Conservation (phyloP, 2,329 filamentous ascomycete genomes). For the Rasamsonia emersonii region DNA sequence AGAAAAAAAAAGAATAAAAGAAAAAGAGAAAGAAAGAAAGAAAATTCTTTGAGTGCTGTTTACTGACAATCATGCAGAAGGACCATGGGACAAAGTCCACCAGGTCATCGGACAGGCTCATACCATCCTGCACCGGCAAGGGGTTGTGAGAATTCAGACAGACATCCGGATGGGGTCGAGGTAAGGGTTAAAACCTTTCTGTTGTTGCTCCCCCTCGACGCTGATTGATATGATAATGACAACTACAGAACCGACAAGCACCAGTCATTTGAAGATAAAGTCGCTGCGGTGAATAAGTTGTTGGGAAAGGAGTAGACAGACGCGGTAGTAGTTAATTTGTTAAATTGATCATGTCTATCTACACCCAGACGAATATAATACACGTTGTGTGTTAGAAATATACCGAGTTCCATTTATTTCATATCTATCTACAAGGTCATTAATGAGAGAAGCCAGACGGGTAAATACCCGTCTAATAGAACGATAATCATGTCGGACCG, state of each 20-base stretch:
- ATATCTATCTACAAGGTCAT: no score
- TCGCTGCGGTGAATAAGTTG: slow-evolving; percentile 50
- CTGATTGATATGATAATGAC: slow-evolving; percentile 8
- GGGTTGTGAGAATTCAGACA: slow-evolving; percentile 75
- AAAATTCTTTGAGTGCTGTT: slow-evolving; percentile 6
- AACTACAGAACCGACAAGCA: slow-evolving; percentile 66
- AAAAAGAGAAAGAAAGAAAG: not conserved
- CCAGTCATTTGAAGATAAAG: slow-evolving; percentile 74
- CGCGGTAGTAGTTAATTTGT: not conserved
- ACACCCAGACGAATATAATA: not conserved
- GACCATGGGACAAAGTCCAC: slow-evolving; percentile 84
- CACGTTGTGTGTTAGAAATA: no score
- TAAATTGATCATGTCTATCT: not conserved
- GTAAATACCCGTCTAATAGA: no score
- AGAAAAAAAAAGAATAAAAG: not conserved
- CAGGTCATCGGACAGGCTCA: slow-evolving; percentile 78
- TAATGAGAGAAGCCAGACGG: no score
- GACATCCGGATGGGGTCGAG: slow-evolving; percentile 79
- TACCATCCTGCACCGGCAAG: slow-evolving; percentile 63
- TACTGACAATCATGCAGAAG: slow-evolving; percentile 50
- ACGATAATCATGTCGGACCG: no score
- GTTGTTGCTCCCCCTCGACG: slow-evolving; percentile 1
- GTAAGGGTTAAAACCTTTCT: slow-evolving; percentile 30
- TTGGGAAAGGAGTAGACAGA: slow-evolving; percentile 26
- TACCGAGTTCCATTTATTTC: no score